These are phyloP conservation scores for Myriosclerotinia curreyana DNA, from an alignment of 2,329 filamentous ascomycete species.

Conservation along the genomic window DNA sequence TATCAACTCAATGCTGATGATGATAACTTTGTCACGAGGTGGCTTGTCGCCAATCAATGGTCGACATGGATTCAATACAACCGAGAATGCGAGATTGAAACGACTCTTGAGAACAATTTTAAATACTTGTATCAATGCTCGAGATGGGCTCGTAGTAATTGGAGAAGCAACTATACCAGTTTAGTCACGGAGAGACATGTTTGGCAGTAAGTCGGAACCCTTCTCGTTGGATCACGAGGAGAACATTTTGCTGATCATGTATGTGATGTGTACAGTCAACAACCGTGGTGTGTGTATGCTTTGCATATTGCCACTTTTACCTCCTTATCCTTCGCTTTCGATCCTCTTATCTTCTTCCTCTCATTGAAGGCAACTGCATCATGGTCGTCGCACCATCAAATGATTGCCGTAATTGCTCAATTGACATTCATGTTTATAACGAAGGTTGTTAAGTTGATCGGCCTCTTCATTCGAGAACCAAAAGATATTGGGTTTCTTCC, in stretches of 20 bases:
- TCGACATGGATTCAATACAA: slow-evolving; percentile 96
- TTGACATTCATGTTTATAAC: slow-evolving; percentile 78
- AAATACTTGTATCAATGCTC: slow-evolving; percentile 93
- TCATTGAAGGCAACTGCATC: slow-evolving; percentile 65
- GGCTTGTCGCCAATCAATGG: slow-evolving; percentile 89
- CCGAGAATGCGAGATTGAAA: slow-evolving; percentile 84
- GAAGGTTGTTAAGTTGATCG: slow-evolving; percentile 87
- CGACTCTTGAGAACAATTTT: slow-evolving; percentile 81
- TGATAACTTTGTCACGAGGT: slow-evolving; percentile 96
- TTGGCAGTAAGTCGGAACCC: slow-evolving; percentile 68
- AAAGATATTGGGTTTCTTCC: slow-evolving; percentile 76
- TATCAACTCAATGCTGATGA: slow-evolving; percentile 94
- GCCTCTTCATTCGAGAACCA: slow-evolving; percentile 81
- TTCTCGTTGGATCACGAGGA: slow-evolving; percentile 6
- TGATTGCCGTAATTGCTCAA: slow-evolving; percentile 58
- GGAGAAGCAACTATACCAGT: slow-evolving; percentile 94
- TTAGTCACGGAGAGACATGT: slow-evolving; percentile 79
- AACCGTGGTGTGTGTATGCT: slow-evolving; percentile 91
- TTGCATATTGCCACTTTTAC: slow-evolving; percentile 91
- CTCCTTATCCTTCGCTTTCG: slow-evolving; percentile 77
- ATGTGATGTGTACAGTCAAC: slow-evolving; percentile 57
- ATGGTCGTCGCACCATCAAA: slow-evolving; percentile 55
- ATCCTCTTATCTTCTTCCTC: slow-evolving; percentile 67
- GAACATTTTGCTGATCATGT: slow-evolving; percentile 25
- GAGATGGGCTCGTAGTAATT: slow-evolving; percentile 95